These are phyloP conservation scores for Lathyrus aphaca DNA, from an alignment of 306 rosid species.

Conservation along the genomic window DNA sequence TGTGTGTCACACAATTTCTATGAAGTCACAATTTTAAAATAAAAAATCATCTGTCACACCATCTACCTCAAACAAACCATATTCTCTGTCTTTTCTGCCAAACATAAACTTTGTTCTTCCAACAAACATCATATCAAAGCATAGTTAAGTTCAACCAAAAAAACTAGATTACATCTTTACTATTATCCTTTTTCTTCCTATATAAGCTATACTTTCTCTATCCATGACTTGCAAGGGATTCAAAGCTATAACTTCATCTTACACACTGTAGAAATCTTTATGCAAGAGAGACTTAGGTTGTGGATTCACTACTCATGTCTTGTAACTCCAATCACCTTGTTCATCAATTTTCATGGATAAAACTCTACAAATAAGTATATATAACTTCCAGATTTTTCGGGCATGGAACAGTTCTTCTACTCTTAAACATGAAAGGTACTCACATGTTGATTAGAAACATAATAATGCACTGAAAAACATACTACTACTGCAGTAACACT, in stretches of 20 bases:
- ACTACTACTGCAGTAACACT: too few species aligned
- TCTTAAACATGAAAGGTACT: too few species aligned
- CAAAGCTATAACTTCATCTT: constrained; percentile 57
- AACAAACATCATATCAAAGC: not conserved
- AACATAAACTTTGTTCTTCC: constrained; percentile 29
- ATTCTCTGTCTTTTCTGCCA: constrained; percentile 29
- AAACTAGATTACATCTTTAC: constrained; percentile 68
- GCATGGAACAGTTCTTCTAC: too few species aligned
- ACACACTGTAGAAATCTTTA: constrained; percentile 69
- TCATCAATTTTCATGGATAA: not conserved
- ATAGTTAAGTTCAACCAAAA: constrained; percentile 32
- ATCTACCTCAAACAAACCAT: constrained; percentile 38
- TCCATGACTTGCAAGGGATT: constrained; percentile 82
- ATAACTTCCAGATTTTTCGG: too few species aligned
- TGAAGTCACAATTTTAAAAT: too few species aligned
- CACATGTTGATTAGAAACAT: too few species aligned
- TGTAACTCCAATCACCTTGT: not conserved
- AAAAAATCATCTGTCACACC: constrained; percentile 15
- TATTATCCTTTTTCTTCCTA: constrained; percentile 67
- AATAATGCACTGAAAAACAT: too few species aligned
- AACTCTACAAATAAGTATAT: not conserved
- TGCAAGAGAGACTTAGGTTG: constrained; percentile 81
- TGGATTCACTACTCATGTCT: constrained; percentile 45
- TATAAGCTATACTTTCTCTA: constrained; percentile 70
- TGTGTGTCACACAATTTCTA: too few species aligned